Percentiles rank a stretch among this genome's conserved stretches.
These are phyloP conservation scores for Hypsizygus ulmarius DNA, from an alignment of 1,284 basidiomycete species.

Conservation along the genomic window DNA sequence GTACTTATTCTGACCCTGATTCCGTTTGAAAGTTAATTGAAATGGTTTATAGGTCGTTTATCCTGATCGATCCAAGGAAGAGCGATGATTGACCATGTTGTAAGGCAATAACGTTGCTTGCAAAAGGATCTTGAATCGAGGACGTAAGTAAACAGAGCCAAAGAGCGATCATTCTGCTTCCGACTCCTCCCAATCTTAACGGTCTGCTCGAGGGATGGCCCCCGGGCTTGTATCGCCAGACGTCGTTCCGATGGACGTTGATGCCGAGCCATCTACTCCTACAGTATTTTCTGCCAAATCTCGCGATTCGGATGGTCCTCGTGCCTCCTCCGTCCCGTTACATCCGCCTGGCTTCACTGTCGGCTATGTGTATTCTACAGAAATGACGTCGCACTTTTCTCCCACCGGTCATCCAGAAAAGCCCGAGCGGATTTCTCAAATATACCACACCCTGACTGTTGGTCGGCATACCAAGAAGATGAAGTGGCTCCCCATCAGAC, in stretches of 20 bases:
- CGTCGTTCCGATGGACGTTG: slow-evolving; percentile 8
- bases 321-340: slow-evolving; percentile 41
- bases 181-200: no score
- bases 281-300: not conserved
- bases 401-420: slow-evolving; percentile 80
- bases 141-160: no score
- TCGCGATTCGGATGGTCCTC: slow-evolving; percentile 22
- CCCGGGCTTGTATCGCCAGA: slow-evolving; percentile 8
- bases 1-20: no score
- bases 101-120: no score
- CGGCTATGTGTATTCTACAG: slow-evolving; percentile 84
- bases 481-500: slow-evolving; percentile 75
- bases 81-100: no score
- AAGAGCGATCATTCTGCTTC: no score
- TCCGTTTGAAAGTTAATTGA: no score
- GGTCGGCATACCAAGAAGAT: slow-evolving; percentile 70
- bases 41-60: no score
- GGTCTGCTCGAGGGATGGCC: not conserved
- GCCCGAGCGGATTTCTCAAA: slow-evolving; percentile 82
- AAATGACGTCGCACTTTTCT: slow-evolving; percentile 86
- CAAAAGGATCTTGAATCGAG: no score
- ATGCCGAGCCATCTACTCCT: slow-evolving; percentile 2
- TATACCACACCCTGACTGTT: slow-evolving; percentile 65
- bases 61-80: no score
- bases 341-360: slow-evolving; percentile 40